Evolutionary conservation across 1,139 yeast genomes (phyloP).

Genomic region (Sugiyamaella castrensis): DNA sequence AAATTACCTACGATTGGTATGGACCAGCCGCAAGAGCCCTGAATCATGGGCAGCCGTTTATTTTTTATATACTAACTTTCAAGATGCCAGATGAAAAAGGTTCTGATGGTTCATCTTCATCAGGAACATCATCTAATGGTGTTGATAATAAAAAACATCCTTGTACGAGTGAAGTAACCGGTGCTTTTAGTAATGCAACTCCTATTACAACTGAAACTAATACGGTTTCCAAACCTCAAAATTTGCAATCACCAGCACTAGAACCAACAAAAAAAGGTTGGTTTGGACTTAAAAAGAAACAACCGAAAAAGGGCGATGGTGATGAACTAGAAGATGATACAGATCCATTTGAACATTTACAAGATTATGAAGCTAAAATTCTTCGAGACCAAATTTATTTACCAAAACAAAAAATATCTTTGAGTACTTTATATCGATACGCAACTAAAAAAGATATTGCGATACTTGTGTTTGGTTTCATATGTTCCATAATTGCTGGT

Average conservation of each 20-base stretch:
- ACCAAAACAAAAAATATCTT: slow-evolving; percentile 28
- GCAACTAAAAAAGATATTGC: slow-evolving; percentile 35
- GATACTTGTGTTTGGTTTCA: slow-evolving; percentile 32
- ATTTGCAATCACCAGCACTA: neutral
- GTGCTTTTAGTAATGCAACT: no score
- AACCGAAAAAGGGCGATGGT: neutral
- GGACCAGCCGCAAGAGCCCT: no score
- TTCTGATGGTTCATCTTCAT: no score
- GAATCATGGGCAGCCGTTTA: no score
- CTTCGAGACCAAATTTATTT: slow-evolving; percentile 36
- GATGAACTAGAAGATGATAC: neutral
- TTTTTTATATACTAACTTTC: no score
- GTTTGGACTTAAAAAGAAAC: neutral
- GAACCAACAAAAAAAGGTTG: slow-evolving; percentile 2
- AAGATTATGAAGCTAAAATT: slow-evolving; percentile 35
- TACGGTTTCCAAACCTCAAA: no score
- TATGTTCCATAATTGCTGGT: slow-evolving; percentile 38
- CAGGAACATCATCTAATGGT: no score
- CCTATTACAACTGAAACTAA: no score
- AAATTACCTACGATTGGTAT: no score
- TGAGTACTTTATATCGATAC: slow-evolving; percentile 37
- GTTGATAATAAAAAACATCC: no score
- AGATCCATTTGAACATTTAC: slow-evolving; percentile 28
- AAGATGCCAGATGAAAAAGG: no score
- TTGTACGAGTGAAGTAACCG: no score